A percentile compares a stretch with the other conserved stretches of the same genome.
These are phyloP conservation scores for Plantago elongata DNA, from an alignment of 257 asterid genomes.

Conservation along the genomic window DNA sequence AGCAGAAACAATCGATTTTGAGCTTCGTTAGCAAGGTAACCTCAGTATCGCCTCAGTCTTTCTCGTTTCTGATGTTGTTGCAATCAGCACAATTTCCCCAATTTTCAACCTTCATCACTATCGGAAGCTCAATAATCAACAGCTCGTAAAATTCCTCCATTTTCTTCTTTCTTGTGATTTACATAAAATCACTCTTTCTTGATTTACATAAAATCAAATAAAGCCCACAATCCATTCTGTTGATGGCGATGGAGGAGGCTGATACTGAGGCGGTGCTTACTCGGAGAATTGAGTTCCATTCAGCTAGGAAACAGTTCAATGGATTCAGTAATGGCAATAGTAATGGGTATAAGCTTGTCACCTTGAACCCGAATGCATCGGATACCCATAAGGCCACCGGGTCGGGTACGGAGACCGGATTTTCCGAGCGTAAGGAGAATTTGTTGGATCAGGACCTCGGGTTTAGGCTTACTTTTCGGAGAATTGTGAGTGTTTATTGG, in stretches of 20 bases:
- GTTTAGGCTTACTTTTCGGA: constrained; percentile 61
- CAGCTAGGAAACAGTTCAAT: constrained; percentile 51
- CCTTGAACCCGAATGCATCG: constrained; percentile 53
- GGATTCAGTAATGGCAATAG: constrained; percentile 46
- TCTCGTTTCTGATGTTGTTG: too few relatives aligned
- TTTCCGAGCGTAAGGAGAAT: constrained; percentile 29
- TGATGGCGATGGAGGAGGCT: not conserved
- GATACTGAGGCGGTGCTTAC: constrained; percentile 28
- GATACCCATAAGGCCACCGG: constrained; percentile 23
- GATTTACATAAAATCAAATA: too few relatives aligned
- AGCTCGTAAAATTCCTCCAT: too few relatives aligned
- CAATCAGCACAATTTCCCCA: too few relatives aligned
- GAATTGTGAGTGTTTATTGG: constrained; percentile 62
- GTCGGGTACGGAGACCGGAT: constrained; percentile 28
- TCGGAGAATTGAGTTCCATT: constrained; percentile 72
- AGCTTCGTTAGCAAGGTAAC: too few relatives aligned
- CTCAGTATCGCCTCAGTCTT: too few relatives aligned
- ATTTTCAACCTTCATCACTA: too few relatives aligned
- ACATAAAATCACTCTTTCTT: too few relatives aligned
- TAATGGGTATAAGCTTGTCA: constrained; percentile 76
- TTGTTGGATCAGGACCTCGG: constrained; percentile 79
- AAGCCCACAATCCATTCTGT: too few relatives aligned
- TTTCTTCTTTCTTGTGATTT: too few relatives aligned
- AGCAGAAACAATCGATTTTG: too few relatives aligned
- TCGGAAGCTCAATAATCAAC: too few relatives aligned